Conservation (phyloP, 225 moss, liverwort and hornwort genomes). For the Bryum argenteum region DNA sequence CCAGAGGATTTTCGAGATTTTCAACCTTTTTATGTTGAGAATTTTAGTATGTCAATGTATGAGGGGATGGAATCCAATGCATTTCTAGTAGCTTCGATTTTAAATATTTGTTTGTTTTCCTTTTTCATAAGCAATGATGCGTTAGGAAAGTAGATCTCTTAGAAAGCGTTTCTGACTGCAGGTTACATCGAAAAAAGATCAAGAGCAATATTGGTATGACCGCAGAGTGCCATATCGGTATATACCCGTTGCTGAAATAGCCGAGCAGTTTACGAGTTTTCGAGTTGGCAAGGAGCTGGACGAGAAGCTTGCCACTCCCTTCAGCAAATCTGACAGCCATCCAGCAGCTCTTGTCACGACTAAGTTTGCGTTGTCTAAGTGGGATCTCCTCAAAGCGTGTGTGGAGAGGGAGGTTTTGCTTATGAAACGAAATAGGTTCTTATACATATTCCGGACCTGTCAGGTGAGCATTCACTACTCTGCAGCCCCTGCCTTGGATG, state of each 20-base stretch:
- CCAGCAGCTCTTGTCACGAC: constrained; percentile 78
- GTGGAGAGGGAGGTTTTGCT: constrained; percentile 73
- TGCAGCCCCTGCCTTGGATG: background rate
- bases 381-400: constrained; percentile 85
- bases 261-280: constrained; percentile 46
- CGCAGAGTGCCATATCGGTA: constrained; percentile 46
- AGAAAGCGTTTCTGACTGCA: constrained; percentile 15
- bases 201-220: constrained; percentile 64
- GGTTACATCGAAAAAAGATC: constrained; percentile 69
- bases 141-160: background rate
- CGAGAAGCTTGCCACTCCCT: constrained; percentile 58
- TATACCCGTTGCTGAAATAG: constrained; percentile 49
- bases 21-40: background rate
- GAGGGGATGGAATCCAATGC: background rate
- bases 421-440: constrained; percentile 76
- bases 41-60: background rate
- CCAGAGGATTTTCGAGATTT: background rate
- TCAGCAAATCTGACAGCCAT: constrained; percentile 71
- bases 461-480: constrained; percentile 52
- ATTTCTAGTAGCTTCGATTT: background rate
- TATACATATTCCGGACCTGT: constrained; percentile 81
- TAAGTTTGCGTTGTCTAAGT: constrained; percentile 67
- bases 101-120: background rate
- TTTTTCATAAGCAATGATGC: background rate
- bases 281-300: constrained; percentile 61